Percentiles rank a stretch among this genome's conserved stretches.
Evolutionary conservation across 345 rosid species (phyloP).

Genomic region (Arabidopsis arenosa): DNA sequence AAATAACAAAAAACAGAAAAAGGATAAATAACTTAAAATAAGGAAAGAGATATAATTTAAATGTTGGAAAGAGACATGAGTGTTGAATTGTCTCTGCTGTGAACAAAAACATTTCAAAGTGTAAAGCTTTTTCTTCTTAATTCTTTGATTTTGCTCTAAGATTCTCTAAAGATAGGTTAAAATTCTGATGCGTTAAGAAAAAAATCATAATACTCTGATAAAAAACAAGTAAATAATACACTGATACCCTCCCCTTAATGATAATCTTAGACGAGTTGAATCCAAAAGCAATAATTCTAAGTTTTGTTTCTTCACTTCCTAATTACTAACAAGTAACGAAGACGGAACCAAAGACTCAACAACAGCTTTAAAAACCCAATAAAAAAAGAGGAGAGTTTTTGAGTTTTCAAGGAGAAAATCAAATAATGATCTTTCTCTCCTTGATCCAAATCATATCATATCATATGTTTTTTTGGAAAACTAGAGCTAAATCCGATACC

Average conservation of each 20-base stretch:
- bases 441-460: neutral
- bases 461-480: constrained; percentile 33
- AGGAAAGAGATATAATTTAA: neutral
- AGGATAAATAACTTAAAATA: neutral
- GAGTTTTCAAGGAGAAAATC: constrained; percentile 15
- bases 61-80: constrained; percentile 20
- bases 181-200: neutral
- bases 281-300: neutral
- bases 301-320: constrained; percentile 8
- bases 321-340: constrained; percentile 10
- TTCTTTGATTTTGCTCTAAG: too few relatives aligned
- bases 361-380: neutral
- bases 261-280: constrained; percentile 6
- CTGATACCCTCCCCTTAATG: too few relatives aligned
- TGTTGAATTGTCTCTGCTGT: too few relatives aligned
- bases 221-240: neutral
- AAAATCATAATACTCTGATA: neutral
- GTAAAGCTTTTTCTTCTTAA: too few relatives aligned
- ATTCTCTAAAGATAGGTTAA: neutral
- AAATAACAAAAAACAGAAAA: too few relatives aligned
- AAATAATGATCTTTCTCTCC: constrained; percentile 31
- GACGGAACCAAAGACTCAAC: constrained; percentile 1
- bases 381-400: neutral
- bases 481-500: constrained; percentile 26
- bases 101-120: too few relatives aligned